These are phyloP conservation scores for Talaromyces sp. DNA, from an alignment of 2,329 filamentous ascomycete species.

Conservation along the genomic window DNA sequence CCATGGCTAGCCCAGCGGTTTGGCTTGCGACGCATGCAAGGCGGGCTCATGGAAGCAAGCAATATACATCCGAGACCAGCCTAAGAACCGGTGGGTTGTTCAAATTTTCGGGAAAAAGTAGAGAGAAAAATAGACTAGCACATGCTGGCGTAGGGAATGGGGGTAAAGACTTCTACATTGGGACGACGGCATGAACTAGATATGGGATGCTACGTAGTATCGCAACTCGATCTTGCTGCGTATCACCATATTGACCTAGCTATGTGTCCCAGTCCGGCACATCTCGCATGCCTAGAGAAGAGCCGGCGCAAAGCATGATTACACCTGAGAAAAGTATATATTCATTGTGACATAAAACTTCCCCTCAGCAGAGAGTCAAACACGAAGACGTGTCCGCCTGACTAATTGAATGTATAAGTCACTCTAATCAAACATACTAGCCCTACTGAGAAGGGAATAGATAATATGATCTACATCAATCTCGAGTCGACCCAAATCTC, in stretches of 20 bases:
- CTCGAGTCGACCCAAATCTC: not conserved
- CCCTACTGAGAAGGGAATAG: too few species aligned
- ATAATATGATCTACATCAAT: not conserved
- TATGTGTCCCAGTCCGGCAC: not conserved
- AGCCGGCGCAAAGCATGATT: not conserved
- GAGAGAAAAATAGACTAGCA: not conserved
- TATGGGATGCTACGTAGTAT: not conserved
- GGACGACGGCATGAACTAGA: conserved; percentile 14
- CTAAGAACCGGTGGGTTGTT: not conserved
- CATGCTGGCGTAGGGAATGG: not conserved
- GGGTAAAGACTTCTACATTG: conserved; percentile 1
- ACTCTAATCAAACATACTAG: not conserved
- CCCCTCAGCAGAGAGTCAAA: not conserved
- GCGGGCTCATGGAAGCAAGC: not conserved
- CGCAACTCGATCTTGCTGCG: not conserved
- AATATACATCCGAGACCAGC: conserved; percentile 3
- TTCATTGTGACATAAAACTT: too few species aligned
- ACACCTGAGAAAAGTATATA: not conserved
- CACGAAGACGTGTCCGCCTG: not conserved
- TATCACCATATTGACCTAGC: not conserved
- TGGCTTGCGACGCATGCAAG: conserved; percentile 9
- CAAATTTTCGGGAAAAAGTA: not conserved
- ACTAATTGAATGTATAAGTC: not conserved
- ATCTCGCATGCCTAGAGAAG: not conserved
- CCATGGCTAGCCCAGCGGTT: not conserved